A percentile compares a stretch with the other conserved stretches of the same genome.
These are phyloP conservation scores for Tephrocybe sp. DNA, from an alignment of 768 basidiomycete species.

Conservation along the genomic window DNA sequence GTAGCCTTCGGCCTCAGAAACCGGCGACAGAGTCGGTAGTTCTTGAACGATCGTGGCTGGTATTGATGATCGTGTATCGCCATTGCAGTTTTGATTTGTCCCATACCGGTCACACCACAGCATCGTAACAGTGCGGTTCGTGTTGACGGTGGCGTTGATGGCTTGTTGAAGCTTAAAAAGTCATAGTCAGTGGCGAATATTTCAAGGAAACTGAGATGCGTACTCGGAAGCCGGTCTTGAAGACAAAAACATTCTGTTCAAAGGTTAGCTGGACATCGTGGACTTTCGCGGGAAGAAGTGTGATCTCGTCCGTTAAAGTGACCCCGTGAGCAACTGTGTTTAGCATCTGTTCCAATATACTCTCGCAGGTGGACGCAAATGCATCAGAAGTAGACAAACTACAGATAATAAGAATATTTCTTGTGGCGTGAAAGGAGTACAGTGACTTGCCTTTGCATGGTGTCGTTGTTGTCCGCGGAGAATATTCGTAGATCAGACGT, in stretches of 20 bases:
- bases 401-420: not conserved
- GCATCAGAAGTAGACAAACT: constrained; percentile 31
- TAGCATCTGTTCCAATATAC: constrained; percentile 44
- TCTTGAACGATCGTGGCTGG: constrained; percentile 30
- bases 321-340: constrained; percentile 47
- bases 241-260: constrained; percentile 34
- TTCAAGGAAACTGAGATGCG: constrained; percentile 10
- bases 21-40: constrained; percentile 35
- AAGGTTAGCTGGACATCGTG: constrained; percentile 36
- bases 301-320: constrained; percentile 43
- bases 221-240: constrained; percentile 42
- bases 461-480: constrained; percentile 36
- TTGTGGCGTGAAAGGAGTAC: not conserved
- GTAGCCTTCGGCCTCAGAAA: constrained; percentile 33
- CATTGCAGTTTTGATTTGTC: constrained; percentile 30
- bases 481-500: constrained; percentile 42
- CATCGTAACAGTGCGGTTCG: constrained; percentile 40
- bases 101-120: constrained; percentile 44
- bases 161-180: constrained; percentile 33
- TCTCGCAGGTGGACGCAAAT: constrained; percentile 39
- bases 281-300: constrained; percentile 42
- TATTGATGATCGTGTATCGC: constrained; percentile 30
- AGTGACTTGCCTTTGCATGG: constrained; percentile 36
- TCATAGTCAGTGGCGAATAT: constrained; percentile 1
- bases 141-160: constrained; percentile 31